Percentiles rank a stretch among this genome's conserved stretches.
phyloP scores from a whole-genome alignment of 1,139 yeast genomes.

The Saccharomyces hybrid region DNA sequence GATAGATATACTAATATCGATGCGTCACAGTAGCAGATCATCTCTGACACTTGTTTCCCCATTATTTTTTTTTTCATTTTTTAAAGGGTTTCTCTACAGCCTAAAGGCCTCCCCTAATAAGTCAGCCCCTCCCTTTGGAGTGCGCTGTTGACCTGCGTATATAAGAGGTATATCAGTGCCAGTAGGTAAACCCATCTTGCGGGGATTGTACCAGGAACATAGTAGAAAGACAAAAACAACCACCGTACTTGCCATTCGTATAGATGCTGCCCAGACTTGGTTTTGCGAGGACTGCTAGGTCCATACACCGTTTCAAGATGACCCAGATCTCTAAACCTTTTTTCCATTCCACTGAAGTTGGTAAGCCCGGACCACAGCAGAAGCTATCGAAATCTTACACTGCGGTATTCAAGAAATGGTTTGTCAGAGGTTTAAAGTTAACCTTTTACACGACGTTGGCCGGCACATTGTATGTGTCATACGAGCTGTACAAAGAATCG shows the following conservation, averaged over 20 bases:
- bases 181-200: neutral
- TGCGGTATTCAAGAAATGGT: neutral
- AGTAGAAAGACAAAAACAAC: neutral
- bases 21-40: neutral
- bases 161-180: neutral
- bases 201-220: neutral
- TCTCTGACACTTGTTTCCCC: conserved; percentile 4
- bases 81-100: conserved; percentile 3
- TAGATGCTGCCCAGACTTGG: neutral
- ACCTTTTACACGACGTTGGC: conserved; percentile 32
- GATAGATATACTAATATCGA: neutral
- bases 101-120: conserved; percentile 5
- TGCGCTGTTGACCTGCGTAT: neutral
- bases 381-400: neutral
- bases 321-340: neutral
- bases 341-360: neutral
- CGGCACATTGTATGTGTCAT: conserved; percentile 44
- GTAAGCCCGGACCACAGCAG: neutral
- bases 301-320: neutral
- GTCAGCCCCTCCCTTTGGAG: conserved; percentile 1
- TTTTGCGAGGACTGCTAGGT: neutral
- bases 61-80: conserved; percentile 1
- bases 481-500: conserved; percentile 53
- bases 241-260: neutral
- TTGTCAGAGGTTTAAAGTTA: neutral